phyloP scores from a whole-genome alignment of 129 eudicot genomes.

The Lonicera japonica region DNA sequence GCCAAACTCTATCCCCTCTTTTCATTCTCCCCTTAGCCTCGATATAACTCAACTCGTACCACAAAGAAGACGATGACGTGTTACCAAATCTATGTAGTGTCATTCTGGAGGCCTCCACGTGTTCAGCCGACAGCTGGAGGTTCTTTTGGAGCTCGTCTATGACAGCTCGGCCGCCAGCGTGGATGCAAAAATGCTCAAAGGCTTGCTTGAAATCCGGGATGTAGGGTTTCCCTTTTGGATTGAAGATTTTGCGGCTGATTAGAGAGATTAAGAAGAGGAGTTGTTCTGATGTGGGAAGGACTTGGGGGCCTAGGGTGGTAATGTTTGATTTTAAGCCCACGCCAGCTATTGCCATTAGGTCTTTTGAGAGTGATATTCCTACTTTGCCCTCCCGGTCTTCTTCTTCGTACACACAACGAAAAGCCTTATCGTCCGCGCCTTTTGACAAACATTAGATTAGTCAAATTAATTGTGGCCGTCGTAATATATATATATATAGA shows the following conservation, averaged over 20 bases:
- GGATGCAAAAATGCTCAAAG: constrained; percentile 30
- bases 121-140: constrained; percentile 9
- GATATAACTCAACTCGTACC: constrained; percentile 33
- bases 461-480: too few species aligned
- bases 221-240: constrained; percentile 18
- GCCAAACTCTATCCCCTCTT: constrained; percentile 32
- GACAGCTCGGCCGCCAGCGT: constrained; percentile 28
- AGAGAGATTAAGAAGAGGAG: constrained; percentile 19
- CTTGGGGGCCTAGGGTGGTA: constrained; percentile 20
- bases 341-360: constrained; percentile 24
- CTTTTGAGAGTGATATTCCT: constrained; percentile 21
- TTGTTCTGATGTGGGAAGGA: constrained; percentile 23
- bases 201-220: constrained; percentile 26
- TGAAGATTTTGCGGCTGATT: constrained; percentile 8
- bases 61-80: constrained; percentile 29
- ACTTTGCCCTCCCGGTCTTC: constrained; percentile 24
- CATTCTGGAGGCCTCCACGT: constrained; percentile 38
- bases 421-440: constrained; percentile 24
- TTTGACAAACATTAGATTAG: too few species aligned
- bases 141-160: constrained; percentile 21
- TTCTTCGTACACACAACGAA: constrained; percentile 17
- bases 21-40: constrained; percentile 33
- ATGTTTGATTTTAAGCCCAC: constrained; percentile 26
- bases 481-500: too few species aligned
- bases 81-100: constrained; percentile 36